Conservation (phyloP, 2,329 filamentous ascomycete species). For the Parascedosporium putredinis region DNA sequence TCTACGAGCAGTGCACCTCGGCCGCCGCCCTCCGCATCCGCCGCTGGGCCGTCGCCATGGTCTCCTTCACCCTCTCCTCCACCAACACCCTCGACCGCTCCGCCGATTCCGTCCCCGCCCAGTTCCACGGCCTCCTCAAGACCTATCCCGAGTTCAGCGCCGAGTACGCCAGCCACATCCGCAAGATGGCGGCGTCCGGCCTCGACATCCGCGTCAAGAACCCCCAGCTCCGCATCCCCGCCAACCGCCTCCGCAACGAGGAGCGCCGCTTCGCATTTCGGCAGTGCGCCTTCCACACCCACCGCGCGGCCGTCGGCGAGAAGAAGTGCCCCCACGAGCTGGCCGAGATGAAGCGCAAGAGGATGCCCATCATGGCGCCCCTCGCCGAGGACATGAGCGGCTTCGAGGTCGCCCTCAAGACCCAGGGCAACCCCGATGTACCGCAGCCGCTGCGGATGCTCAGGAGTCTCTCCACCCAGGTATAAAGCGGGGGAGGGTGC, state of each 20-base stretch:
- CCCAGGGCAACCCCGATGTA: background rate
- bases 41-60: conserved; percentile 51
- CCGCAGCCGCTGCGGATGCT: conserved; percentile 1
- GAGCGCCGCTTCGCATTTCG: conserved; percentile 51
- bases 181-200: conserved; percentile 39
- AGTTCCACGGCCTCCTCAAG: conserved; percentile 32
- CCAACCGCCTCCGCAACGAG: conserved; percentile 44
- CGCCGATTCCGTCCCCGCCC: conserved; percentile 17
- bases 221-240: conserved; percentile 47
- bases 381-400: background rate
- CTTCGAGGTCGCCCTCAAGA: background rate
- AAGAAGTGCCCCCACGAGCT: conserved; percentile 37
- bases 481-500: background rate
- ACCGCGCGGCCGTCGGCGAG: conserved; percentile 43
- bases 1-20: conserved; percentile 43
- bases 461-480: background rate
- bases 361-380: conserved; percentile 6
- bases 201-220: conserved; percentile 48
- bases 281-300: conserved; percentile 50
- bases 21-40: conserved; percentile 40
- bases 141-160: conserved; percentile 33
- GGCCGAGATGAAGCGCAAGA: conserved; percentile 1
- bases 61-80: conserved; percentile 41
- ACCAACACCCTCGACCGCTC: conserved; percentile 15
- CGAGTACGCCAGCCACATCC: conserved; percentile 41